phyloP scores from a whole-genome alignment of 2,329 filamentous ascomycete genomes.

The Pseudopithomyces maydicus region DNA sequence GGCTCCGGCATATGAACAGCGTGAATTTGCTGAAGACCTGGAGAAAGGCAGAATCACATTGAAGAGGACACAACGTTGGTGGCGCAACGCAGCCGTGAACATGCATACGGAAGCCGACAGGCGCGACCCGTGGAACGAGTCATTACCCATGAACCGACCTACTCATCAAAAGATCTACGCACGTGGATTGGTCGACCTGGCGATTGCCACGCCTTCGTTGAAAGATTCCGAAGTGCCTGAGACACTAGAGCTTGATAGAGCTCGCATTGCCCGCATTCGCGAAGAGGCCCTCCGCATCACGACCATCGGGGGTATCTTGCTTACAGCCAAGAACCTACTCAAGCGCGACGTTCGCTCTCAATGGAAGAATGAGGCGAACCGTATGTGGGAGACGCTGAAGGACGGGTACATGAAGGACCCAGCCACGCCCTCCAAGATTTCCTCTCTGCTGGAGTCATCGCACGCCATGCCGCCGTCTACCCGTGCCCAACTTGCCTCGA shows the following conservation, averaged over 20 bases:
- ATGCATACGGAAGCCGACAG: slow-evolving; percentile 69
- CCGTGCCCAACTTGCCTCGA: slow-evolving; percentile 49
- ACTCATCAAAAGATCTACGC: slow-evolving; percentile 74
- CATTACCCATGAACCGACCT: slow-evolving; percentile 61
- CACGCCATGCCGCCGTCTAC: slow-evolving; percentile 56
- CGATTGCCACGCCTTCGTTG: slow-evolving; percentile 68
- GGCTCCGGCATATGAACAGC: slow-evolving; percentile 74
- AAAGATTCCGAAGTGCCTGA: slow-evolving; percentile 67
- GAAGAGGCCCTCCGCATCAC: slow-evolving; percentile 67
- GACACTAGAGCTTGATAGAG: slow-evolving; percentile 71
- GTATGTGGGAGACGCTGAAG: slow-evolving; percentile 73
- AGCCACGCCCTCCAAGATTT: slow-evolving; percentile 49
- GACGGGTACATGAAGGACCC: slow-evolving; percentile 63
- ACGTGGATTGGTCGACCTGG: slow-evolving; percentile 75
- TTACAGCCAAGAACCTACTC: slow-evolving; percentile 82
- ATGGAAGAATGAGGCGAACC: slow-evolving; percentile 75
- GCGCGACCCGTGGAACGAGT: slow-evolving; percentile 70
- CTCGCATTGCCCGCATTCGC: slow-evolving; percentile 65
- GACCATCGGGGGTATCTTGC: slow-evolving; percentile 73
- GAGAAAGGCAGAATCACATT: slow-evolving; percentile 61
- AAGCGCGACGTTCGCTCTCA: slow-evolving; percentile 78
- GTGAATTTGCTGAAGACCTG: slow-evolving; percentile 70
- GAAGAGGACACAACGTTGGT: slow-evolving; percentile 66
- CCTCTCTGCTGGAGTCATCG: slow-evolving; percentile 55
- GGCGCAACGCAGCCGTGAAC: slow-evolving; percentile 67